Base-by-base conservation (phyloP, 1,284 basidiomycete genomes). In the Trichosporon sp. region DNA sequence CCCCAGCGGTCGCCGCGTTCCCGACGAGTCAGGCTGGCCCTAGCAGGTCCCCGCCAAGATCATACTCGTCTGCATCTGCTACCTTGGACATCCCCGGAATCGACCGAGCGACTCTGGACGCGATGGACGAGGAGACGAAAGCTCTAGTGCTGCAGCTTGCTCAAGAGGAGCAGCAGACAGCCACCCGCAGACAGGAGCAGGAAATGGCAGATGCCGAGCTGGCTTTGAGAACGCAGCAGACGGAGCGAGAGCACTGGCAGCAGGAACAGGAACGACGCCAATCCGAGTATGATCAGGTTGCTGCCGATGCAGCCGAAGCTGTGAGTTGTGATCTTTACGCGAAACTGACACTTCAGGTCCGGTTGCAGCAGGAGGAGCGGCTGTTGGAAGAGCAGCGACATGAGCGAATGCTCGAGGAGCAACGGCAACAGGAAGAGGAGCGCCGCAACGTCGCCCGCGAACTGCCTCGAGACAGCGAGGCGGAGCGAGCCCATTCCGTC, bases 151-250 rank as follows among this genome's bases (percentile, higher is more conserved):
- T 71, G 19, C 63, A 72, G 31, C 44, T 76, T 5, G 69, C 74
- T 16, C 73, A 77, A 46, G 57, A 67, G 29, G 67, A 64, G 9
- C 66, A 69, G 29, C 66, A 68, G 16, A 34, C 63, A 19, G 62
- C 59, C 3, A 67, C 68, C 40, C 64, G 66, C n/a, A 8, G 21
- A 16, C 61, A 74, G 13, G 67, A 68, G 49, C 36, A 40, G 4
- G 40, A 63, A 1, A 7, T 19, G 21, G 71, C 69, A 36, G 79
- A 80, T 61, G 71, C 74, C 59, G 69, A 71, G 46, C 60, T 78
- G 2, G 79, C 79, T 1, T 65, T 74, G 57, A 68, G 69, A 40
- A 76, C 77, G 56, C 79, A 81, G 66, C 74, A 77, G 57, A 71
- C 69, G 33, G 79, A 81, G 63, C 71, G 77, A 44, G 76, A 75